Evolutionary conservation across 2,329 filamentous ascomycete genomes (phyloP).

Genomic region (Tolypocladium cylindrosporum): DNA sequence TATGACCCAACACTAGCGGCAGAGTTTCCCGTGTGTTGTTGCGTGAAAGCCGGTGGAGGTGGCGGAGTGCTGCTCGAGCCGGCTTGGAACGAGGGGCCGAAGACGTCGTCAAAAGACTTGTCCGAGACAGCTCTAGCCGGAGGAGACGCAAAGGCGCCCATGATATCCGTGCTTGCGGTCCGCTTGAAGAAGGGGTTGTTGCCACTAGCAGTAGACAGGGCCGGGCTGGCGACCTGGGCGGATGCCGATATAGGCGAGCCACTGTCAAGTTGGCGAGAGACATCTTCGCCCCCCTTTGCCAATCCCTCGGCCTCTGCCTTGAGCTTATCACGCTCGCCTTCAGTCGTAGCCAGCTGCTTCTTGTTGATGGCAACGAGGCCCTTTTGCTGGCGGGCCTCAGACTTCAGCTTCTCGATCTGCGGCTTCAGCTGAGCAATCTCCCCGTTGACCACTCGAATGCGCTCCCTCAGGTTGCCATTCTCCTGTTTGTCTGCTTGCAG

Average conservation of each 20-base stretch:
- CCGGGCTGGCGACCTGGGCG: constrained; percentile 56
- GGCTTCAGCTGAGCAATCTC: constrained; percentile 80
- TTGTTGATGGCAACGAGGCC: constrained; percentile 96
- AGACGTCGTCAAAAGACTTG: constrained; percentile 76
- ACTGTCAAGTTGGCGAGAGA: constrained; percentile 40
- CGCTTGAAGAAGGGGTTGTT: constrained; percentile 94
- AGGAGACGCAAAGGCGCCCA: constrained; percentile 41
- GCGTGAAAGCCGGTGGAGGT: constrained; percentile 32
- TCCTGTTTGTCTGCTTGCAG: constrained; percentile 84
- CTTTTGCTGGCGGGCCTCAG: constrained; percentile 89
- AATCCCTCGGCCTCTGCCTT: constrained; percentile 68
- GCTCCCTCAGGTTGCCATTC: constrained; percentile 76
- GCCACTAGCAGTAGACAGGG: constrained; percentile 56
- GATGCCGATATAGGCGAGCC: constrained; percentile 37
- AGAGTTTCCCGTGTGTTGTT: constrained; percentile 48
- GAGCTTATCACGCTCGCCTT: constrained; percentile 79
- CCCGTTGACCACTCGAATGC: constrained; percentile 71
- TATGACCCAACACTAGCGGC: constrained; percentile 39
- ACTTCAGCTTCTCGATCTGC: constrained; percentile 85
- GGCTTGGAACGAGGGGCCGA: constrained; percentile 56
- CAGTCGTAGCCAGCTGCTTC: constrained; percentile 87
- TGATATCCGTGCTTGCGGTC: constrained; percentile 50
- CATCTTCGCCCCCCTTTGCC: constrained; percentile 51
- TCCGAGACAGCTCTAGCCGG: constrained; percentile 42
- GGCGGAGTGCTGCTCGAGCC: constrained; percentile 32